Conservation (phyloP, 805 yeast genomes). For the Myxozyma sirexii region DNA sequence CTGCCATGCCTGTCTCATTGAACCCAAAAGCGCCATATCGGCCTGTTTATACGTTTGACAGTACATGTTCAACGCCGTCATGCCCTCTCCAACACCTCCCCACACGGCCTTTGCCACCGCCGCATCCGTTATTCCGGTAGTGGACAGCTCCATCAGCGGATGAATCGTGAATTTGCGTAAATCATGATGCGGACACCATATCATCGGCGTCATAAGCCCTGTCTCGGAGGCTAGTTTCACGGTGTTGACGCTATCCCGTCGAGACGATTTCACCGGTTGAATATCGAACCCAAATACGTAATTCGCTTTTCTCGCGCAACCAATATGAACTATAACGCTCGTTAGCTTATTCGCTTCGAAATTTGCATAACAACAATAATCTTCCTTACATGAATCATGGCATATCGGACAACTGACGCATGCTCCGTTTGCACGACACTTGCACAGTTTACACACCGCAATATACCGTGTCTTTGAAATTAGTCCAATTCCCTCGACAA, state of each 20-base stretch:
- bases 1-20: slow-evolving; percentile 26
- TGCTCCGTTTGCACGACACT: slow-evolving; percentile 54
- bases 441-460: slow-evolving; percentile 47
- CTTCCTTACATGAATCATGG: slow-evolving; percentile 35
- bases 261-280: slow-evolving; percentile 40
- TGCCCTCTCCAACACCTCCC: slow-evolving; percentile 14
- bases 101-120: background rate
- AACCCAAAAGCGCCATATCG: slow-evolving; percentile 26
- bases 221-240: slow-evolving; percentile 34
- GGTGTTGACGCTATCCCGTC: slow-evolving; percentile 33
- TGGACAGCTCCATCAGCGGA: slow-evolving; percentile 35
- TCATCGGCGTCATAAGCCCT: slow-evolving; percentile 39
- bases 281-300: slow-evolving; percentile 57
- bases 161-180: slow-evolving; percentile 16
- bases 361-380: background rate
- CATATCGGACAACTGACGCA: slow-evolving; percentile 54
- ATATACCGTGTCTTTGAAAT: slow-evolving; percentile 40
- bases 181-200: slow-evolving; percentile 42
- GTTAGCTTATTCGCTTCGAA: background rate
- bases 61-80: slow-evolving; percentile 42
- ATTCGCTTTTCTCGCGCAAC: slow-evolving; percentile 58
- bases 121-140: background rate
- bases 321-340: slow-evolving; percentile 49
- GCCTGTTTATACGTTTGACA: slow-evolving; percentile 38
- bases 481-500: slow-evolving; percentile 47